A percentile compares a stretch with the other conserved stretches of the same genome.
Evolutionary conservation across 2,329 filamentous ascomycete genomes (phyloP).

Genomic region (Epichloe typhina): DNA sequence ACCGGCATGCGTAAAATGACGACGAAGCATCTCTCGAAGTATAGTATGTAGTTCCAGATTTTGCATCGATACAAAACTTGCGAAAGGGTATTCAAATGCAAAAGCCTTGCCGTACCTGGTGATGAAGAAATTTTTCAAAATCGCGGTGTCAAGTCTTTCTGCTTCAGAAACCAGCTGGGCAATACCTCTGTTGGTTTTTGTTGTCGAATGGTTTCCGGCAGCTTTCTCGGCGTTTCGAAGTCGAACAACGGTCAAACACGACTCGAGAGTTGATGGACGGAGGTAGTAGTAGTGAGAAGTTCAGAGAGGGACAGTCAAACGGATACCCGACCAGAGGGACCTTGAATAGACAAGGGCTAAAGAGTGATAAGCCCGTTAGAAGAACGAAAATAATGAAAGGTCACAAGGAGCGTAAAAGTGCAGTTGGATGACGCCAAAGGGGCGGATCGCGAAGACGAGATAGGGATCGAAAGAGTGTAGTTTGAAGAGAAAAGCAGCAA

Average conservation of each 20-base stretch:
- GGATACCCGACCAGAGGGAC: neutral
- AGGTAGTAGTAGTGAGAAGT: neutral
- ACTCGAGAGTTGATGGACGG: neutral
- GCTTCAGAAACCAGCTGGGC: slow-evolving; percentile 14
- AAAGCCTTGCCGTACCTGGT: neutral
- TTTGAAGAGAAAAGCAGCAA: slow-evolving; percentile 2
- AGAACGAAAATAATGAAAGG: neutral
- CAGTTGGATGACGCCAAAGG: slow-evolving; percentile 6
- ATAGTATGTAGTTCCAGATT: too few species aligned
- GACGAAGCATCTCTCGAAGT: too few species aligned
- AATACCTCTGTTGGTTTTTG: slow-evolving; percentile 4
- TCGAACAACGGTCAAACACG: neutral
- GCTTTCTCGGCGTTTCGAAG: neutral
- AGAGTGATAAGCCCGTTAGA: neutral
- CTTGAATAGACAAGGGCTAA: neutral
- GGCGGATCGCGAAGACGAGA: neutral
- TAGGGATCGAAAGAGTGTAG: slow-evolving; percentile 3
- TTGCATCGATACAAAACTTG: too few species aligned
- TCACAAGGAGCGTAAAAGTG: slow-evolving; percentile 6
- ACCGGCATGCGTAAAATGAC: too few species aligned
- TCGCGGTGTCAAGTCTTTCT: slow-evolving; percentile 1
- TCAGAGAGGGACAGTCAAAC: neutral
- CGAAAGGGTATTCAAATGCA: neutral
- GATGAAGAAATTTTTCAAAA: neutral
- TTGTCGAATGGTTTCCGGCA: neutral